phyloP scores from a whole-genome alignment of 441 rosid species.

The Pelargonium exstipulatum region DNA sequence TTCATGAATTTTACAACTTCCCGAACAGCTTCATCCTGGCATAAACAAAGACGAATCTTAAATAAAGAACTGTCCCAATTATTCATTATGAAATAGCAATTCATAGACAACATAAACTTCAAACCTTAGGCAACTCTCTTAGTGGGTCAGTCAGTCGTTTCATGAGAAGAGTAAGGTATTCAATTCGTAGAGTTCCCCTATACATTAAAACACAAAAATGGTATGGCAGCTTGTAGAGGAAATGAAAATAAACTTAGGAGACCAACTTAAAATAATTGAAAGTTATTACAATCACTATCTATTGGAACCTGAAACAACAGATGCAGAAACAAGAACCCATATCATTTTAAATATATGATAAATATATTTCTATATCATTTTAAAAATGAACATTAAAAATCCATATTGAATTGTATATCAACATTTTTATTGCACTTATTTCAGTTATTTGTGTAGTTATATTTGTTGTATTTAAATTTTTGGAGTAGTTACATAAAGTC shows the following conservation, averaged over 20 bases:
- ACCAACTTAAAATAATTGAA: no score
- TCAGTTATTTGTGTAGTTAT: no score
- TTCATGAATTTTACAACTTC: constrained; percentile 88
- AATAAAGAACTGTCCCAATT: not conserved
- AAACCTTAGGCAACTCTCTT: constrained; percentile 74
- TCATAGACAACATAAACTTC: constrained; percentile 13
- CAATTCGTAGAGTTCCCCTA: constrained; percentile 82
- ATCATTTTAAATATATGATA: no score
- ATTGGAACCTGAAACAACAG: no score
- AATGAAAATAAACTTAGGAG: not conserved
- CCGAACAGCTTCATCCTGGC: constrained; percentile 83
- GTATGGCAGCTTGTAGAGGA: constrained; percentile 16
- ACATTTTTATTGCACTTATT: no score
- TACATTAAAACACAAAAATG: constrained; percentile 12
- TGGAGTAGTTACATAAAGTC: no score
- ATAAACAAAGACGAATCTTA: not conserved
- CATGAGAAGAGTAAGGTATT: constrained; percentile 59
- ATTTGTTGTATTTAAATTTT: no score
- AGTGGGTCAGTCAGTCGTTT: constrained; percentile 76
- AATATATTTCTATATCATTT: no score
- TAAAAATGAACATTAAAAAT: no score
- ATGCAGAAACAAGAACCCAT: no score
- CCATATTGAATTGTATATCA: no score
- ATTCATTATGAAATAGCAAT: not conserved
- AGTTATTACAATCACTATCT: no score